Evolutionary conservation across 306 rosid species (phyloP).

Genomic region (Carpinus viminea): DNA sequence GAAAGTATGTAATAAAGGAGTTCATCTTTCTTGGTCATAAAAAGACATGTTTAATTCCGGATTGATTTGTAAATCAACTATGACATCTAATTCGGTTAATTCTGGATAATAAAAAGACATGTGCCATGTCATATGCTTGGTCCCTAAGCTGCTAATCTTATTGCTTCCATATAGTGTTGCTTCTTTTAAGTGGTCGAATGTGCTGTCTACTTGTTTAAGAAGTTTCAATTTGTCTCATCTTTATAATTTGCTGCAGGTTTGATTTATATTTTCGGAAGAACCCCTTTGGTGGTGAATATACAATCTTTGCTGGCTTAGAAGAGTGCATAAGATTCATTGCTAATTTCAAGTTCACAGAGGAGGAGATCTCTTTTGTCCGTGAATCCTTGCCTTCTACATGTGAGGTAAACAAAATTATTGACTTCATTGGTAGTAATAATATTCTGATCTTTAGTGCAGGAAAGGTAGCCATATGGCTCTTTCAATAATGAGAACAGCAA

Average conservation of each 20-base stretch:
- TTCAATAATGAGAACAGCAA: not conserved
- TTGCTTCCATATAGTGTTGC: not conserved
- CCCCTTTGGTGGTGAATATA: slow-evolving; percentile 98
- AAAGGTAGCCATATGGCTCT: not conserved
- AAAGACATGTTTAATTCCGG: not conserved
- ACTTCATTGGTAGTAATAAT: not conserved
- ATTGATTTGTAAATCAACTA: not conserved
- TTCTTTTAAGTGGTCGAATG: slow-evolving; percentile 2
- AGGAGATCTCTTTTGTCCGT: slow-evolving; percentile 72
- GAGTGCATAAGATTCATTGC: slow-evolving; percentile 92
- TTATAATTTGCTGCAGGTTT: slow-evolving; percentile 60
- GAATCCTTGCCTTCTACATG: slow-evolving; percentile 67
- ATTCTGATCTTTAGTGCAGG: slow-evolving; percentile 10
- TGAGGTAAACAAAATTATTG: slow-evolving; percentile 58
- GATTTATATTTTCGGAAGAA: slow-evolving; percentile 95
- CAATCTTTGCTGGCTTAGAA: slow-evolving; percentile 92
- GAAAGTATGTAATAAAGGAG: not conserved
- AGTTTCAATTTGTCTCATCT: slow-evolving; percentile 15
- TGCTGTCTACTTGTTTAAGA: slow-evolving; percentile 23
- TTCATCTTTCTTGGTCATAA: not conserved
- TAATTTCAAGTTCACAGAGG: slow-evolving; percentile 78
- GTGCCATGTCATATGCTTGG: not conserved
- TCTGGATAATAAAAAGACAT: not conserved
- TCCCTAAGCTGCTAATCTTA: not conserved
- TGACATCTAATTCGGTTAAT: not conserved